phyloP scores from a whole-genome alignment of 2,329 filamentous ascomycete genomes.

The Aspergillus arachidicola region DNA sequence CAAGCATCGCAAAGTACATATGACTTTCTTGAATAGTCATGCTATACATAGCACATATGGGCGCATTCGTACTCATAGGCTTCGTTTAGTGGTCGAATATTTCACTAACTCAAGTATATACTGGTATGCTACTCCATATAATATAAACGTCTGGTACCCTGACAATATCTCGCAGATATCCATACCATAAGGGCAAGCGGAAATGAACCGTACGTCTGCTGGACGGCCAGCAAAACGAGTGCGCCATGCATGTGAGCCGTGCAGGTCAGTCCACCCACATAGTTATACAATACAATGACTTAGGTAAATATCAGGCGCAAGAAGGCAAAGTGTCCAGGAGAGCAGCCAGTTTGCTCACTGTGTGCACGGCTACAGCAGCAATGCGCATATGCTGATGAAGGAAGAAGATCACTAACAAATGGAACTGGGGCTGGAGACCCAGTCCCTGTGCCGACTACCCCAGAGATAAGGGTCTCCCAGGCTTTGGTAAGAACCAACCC shows the following conservation, averaged over 20 bases:
- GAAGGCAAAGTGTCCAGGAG: slow-evolving; percentile 56
- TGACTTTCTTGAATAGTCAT: neutral
- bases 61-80: neutral
- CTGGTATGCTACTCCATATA: neutral
- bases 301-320: slow-evolving; percentile 46
- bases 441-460: slow-evolving; percentile 12
- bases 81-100: neutral
- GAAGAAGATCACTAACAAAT: slow-evolving; percentile 25
- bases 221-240: slow-evolving; percentile 39
- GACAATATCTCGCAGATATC: neutral
- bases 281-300: slow-evolving; percentile 1
- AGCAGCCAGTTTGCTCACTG: slow-evolving; percentile 53
- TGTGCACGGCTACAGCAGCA: slow-evolving; percentile 52
- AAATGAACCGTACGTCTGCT: slow-evolving; percentile 16
- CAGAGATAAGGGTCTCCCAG: slow-evolving; percentile 18
- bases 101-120: neutral
- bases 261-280: slow-evolving; percentile 33
- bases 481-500: slow-evolving; percentile 21
- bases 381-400: slow-evolving; percentile 48
- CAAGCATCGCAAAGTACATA: neutral
- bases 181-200: neutral
- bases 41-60: neutral
- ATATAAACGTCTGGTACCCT: neutral
- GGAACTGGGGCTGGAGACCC: slow-evolving; percentile 15
- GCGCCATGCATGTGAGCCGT: slow-evolving; percentile 47